Base-by-base conservation (phyloP, 2,329 filamentous ascomycete species). In the Aciculosporium take region DNA sequence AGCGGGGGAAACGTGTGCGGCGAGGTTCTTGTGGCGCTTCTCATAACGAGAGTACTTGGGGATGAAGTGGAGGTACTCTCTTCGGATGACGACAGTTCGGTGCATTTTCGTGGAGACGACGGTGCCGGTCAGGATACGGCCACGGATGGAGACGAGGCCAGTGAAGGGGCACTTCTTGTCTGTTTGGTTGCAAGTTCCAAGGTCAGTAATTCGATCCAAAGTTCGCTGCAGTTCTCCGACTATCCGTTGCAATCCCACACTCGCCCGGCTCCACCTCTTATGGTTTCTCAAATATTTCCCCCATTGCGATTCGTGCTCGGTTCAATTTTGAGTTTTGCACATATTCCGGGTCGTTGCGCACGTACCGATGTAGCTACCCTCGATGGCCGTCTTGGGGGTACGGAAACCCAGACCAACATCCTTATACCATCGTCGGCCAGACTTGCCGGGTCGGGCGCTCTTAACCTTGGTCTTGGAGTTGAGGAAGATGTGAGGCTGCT, bases 161-260 rank as follows among this genome's bases (percentile, higher is more conserved):
- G 87, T 94, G 83, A 98, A 98, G 57, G 91, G 91, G 84, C 91
- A 98, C 80, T 98, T 98, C 86, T 98, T 98, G 83, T 98, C 91
- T 94, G 64, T 61, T 48, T 10, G 21, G 37, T 39, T 24, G 12
- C 4, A 13, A 3, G 20, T 39, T 10, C 4, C 18, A 5, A 32
- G 13, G 37, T 45, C 34, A 45, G 44, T 41, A 20, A 18, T 17
- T 31, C n/a, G 37, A 35, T 32, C 23, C n/a, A n/a, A n/a, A n/a
- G 21, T 17, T 24, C 18, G 17, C 7, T 17, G n/a, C 20, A 33
- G 13, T 15, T n/a, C 15, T 24, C 21, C 8, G 17, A 4, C 4
- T 27, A 4, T 36, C 31, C 18, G 20, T 17, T 21, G 20, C 27
- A 30, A n/a, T 25, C n/a, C n/a, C n/a, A n/a, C n/a, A n/a, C n/a